Percentiles rank a stretch among this genome's conserved stretches.
Conservation (phyloP, 148 eudicot species). For the Rhododendron griersonianum region DNA sequence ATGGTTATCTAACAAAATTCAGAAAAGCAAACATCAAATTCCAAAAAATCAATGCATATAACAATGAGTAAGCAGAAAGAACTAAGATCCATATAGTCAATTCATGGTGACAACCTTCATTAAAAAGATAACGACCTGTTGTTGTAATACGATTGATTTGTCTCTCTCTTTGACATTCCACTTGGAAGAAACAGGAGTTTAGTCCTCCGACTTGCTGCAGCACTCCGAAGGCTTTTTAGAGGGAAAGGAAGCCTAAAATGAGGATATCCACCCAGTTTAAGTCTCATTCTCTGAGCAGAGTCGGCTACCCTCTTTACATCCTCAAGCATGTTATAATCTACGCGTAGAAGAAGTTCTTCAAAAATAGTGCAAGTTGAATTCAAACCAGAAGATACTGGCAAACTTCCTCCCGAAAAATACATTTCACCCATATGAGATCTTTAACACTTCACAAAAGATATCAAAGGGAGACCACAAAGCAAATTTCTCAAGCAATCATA, state of each 20-base stretch:
- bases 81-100: background rate
- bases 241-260: conserved; percentile 50
- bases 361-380: background rate
- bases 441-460: background rate
- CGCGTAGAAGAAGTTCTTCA: background rate
- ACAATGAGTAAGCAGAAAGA: background rate
- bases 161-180: conserved; percentile 79
- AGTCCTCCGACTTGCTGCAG: conserved; percentile 53
- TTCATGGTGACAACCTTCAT: background rate
- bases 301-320: conserved; percentile 92
- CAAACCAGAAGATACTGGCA: background rate
- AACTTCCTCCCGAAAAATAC: background rate
- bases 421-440: background rate
- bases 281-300: conserved; percentile 67
- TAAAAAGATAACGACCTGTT: conserved; percentile 31
- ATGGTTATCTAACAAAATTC: background rate
- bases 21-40: background rate
- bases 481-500: background rate
- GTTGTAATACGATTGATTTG: conserved; percentile 52
- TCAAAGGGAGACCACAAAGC: background rate
- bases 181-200: conserved; percentile 47
- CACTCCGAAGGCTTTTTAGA: conserved; percentile 50
- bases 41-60: background rate
- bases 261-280: conserved; percentile 40
- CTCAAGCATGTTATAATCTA: conserved; percentile 88